phyloP scores from a whole-genome alignment of 106 monocot species.

The Dendrobium officinale region DNA sequence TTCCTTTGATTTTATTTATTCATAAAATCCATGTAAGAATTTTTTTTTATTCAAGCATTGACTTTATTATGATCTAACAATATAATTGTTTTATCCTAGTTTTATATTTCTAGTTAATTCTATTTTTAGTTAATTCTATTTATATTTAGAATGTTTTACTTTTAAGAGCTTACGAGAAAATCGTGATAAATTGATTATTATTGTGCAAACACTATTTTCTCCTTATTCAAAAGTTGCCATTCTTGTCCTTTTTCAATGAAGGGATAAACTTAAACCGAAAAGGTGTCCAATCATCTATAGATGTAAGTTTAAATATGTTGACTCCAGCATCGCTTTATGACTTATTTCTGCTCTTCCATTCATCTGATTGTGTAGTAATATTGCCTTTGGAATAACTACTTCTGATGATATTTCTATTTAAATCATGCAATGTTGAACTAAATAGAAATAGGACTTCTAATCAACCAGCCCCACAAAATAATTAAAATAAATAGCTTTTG shows the following conservation, averaged over 20 bases:
- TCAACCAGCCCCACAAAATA: no score
- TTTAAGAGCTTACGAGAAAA: not conserved
- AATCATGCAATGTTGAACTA: no score
- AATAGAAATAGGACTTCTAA: no score
- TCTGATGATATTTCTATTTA: no score
- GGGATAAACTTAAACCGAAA: not conserved
- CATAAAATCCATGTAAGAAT: not conserved
- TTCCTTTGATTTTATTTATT: not conserved
- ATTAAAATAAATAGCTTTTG: no score
- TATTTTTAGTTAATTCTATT: not conserved
- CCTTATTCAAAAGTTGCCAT: not conserved
- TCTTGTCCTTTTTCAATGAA: not conserved
- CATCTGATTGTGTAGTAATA: no score
- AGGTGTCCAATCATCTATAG: no score
- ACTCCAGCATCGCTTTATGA: no score
- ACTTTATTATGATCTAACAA: not conserved
- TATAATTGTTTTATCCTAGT: not conserved
- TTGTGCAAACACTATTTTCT: not conserved
- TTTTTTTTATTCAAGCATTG: not conserved
- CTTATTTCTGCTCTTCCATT: no score
- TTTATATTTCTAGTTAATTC: not conserved
- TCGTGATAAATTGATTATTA: not conserved
- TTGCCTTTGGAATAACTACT: no score
- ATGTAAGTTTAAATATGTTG: no score
- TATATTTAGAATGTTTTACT: not conserved